phyloP scores from a whole-genome alignment of 225 moss, liverwort and hornwort genomes.

The Marchantia polymorpha region DNA sequence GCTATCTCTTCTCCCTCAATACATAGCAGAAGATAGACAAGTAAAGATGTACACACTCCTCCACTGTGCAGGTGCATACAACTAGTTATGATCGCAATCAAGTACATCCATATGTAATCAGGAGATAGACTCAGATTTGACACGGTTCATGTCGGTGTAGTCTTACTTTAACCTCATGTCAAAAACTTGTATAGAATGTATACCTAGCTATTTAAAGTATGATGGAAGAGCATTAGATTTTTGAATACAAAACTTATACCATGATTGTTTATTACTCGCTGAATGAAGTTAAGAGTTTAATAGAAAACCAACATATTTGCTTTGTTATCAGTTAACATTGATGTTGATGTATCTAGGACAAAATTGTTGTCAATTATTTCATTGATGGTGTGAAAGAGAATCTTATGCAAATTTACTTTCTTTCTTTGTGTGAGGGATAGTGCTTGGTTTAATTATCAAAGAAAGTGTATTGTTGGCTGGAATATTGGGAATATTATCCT shows the following conservation, averaged over 20 bases:
- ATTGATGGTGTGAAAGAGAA: not conserved
- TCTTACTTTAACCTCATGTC: not conserved
- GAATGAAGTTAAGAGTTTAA: too few species aligned
- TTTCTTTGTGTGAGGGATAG: conserved; percentile 31
- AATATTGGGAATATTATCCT: conserved; percentile 84
- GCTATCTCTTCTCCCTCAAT: too few species aligned
- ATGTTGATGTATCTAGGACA: too few species aligned
- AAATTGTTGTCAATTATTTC: too few species aligned
- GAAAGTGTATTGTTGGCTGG: conserved; percentile 90
- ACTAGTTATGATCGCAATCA: conserved; percentile 76
- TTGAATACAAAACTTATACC: too few species aligned
- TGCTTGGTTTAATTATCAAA: conserved; percentile 77
- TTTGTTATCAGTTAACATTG: too few species aligned
- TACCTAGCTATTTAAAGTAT: not conserved
- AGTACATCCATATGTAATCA: conserved; percentile 87
- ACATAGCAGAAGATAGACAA: too few species aligned
- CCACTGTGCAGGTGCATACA: conserved; percentile 84
- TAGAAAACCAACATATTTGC: too few species aligned
- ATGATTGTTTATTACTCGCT: too few species aligned
- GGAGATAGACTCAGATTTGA: not conserved
- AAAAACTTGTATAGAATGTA: not conserved
- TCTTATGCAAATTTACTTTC: not conserved
- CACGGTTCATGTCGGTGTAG: not conserved
- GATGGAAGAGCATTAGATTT: too few species aligned
- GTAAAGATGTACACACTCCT: too few species aligned